Conservation (phyloP, 1,284 basidiomycete species). For the Ceratobasidium sp. region DNA sequence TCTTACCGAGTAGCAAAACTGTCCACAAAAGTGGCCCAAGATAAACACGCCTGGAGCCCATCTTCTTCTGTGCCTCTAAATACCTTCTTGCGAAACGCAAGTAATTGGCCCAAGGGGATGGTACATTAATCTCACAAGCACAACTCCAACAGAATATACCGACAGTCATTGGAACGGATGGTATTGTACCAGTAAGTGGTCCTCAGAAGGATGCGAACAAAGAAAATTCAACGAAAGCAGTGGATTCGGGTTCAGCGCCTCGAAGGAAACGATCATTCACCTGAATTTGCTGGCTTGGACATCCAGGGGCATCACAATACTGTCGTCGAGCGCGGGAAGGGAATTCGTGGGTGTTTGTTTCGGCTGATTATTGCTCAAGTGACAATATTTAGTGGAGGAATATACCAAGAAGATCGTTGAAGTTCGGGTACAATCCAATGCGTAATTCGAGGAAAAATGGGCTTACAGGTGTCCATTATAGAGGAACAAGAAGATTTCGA, state of each 20-base stretch:
- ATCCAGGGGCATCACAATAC: slow-evolving; percentile 50
- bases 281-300: too few relatives aligned
- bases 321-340: slow-evolving; percentile 54
- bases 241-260: slow-evolving; percentile 68
- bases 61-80: background rate
- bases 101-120: background rate
- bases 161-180: slow-evolving; percentile 76
- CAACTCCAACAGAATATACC: slow-evolving; percentile 66
- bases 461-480: too few relatives aligned
- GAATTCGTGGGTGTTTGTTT: slow-evolving; percentile 53
- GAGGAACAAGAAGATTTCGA: slow-evolving; percentile 68
- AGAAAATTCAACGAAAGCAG: too few relatives aligned
- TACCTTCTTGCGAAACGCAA: slow-evolving; percentile 8
- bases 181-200: too few relatives aligned
- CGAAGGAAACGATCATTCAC: too few relatives aligned
- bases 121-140: background rate
- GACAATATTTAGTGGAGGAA: slow-evolving; percentile 56
- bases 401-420: slow-evolving; percentile 61
- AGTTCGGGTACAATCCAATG: slow-evolving; percentile 58
- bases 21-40: too few relatives aligned
- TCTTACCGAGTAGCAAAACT: too few relatives aligned
- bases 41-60: slow-evolving; percentile 9
- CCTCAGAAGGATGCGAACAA: too few relatives aligned
- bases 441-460: background rate
- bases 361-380: background rate